These are phyloP conservation scores for Petunia axillaris DNA, from an alignment of 257 asterid species.

Conservation along the genomic window DNA sequence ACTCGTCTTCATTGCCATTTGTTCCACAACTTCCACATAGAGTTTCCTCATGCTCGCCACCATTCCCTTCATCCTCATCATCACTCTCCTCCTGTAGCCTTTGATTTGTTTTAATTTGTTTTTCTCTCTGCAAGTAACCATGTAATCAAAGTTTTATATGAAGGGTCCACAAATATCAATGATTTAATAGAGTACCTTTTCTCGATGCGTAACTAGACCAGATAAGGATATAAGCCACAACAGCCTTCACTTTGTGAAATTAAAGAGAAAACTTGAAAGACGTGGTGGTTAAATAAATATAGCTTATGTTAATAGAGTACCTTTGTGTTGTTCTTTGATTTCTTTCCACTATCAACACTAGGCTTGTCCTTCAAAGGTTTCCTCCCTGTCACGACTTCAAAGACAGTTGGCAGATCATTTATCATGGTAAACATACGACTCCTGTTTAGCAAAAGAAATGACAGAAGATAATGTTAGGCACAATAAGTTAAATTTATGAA, in stretches of 20 bases:
- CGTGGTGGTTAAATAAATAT: no score
- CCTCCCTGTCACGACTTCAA: conserved; percentile 82
- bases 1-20: conserved; percentile 76
- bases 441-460: conserved; percentile 46
- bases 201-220: no score
- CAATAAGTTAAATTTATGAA: background rate
- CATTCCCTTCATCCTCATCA: conserved; percentile 56
- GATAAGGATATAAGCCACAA: no score
- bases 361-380: conserved; percentile 83
- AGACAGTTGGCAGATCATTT: conserved; percentile 83
- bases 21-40: conserved; percentile 90
- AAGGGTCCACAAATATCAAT: conserved; percentile 21
- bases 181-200: conserved; percentile 50
- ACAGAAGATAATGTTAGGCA: conserved; percentile 18
- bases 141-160: conserved; percentile 44
- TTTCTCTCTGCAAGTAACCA: conserved; percentile 44
- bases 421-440: conserved; percentile 85
- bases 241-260: no score
- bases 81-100: conserved; percentile 63
- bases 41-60: conserved; percentile 84
- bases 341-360: conserved; percentile 87
- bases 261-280: no score
- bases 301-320: conserved; percentile 32
- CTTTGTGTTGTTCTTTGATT: conserved; percentile 81
- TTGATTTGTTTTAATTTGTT: conserved; percentile 64